phyloP scores from a whole-genome alignment of 306 rosid species.

The Begonia masoniana region DNA sequence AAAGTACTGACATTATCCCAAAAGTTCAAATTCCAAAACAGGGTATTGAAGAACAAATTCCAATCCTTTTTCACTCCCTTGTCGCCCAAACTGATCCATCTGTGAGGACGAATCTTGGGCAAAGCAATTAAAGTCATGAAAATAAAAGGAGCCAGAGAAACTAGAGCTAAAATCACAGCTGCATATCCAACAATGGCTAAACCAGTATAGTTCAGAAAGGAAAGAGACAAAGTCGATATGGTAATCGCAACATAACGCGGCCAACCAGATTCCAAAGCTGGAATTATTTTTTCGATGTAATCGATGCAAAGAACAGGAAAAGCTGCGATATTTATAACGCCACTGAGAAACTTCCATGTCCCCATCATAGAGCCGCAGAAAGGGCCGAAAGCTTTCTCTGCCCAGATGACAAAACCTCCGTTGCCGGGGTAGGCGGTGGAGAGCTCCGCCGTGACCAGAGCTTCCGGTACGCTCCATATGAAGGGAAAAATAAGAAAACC shows the following conservation, averaged over 20 bases:
- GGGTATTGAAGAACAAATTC: slow-evolving; percentile 10
- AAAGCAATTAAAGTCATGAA: not conserved
- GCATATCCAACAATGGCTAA: slow-evolving; percentile 2
- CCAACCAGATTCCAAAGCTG: slow-evolving; percentile 9
- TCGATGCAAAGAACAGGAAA: slow-evolving; percentile 5
- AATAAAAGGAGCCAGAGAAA: not conserved
- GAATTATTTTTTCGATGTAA: not conserved
- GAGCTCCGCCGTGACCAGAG: slow-evolving; percentile 8
- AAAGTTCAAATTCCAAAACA: slow-evolving; percentile 12
- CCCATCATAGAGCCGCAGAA: slow-evolving; percentile 5
- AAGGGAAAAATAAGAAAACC: slow-evolving; percentile 6
- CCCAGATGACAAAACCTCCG: slow-evolving; percentile 7
- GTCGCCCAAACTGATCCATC: slow-evolving; percentile 4
- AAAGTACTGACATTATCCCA: slow-evolving; percentile 10
- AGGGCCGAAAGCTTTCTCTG: slow-evolving; percentile 4
- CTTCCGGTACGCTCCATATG: slow-evolving; percentile 9
- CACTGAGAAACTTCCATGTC: slow-evolving; percentile 8
- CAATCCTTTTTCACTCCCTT: slow-evolving; percentile 7
- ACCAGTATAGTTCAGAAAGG: not conserved
- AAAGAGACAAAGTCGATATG: not conserved
- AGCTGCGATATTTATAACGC: slow-evolving; percentile 6
- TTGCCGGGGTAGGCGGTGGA: slow-evolving; percentile 9
- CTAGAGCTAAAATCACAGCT: not conserved
- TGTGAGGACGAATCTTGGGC: slow-evolving; percentile 4
- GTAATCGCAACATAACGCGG: not conserved